Evolutionary conservation across 106 monocot genomes (phyloP), one percentile per base, ranked within the genome.

Genomic region (Alisma plantagoaquatica): DNA sequence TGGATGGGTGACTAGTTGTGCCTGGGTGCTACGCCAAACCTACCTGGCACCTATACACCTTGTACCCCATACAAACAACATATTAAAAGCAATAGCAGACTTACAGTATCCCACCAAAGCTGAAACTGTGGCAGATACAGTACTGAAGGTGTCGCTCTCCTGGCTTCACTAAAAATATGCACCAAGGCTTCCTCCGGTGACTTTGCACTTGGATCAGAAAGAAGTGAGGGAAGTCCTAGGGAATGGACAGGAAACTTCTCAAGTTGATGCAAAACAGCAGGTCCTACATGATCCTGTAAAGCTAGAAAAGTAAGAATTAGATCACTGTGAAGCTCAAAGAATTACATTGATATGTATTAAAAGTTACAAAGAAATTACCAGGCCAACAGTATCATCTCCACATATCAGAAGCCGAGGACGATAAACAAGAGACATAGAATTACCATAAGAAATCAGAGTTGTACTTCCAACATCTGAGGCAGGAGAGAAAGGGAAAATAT

Each of bases 161-260:
- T 90, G 49, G 98, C 98, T 82, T 98, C 98, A 63, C 90, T 71
- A 77, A 98, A 90, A 62, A 98, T 86, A 56, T 98, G 98, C 42
- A 98, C 98, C 63, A 98, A 70, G 66, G 98, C 98, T 59, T 98
- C 98, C 60, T 98, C 98, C 15, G 90, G 85, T 29, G 84, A 77
- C 66, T 98, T 98, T 69, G 98, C 89, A 77, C 98, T 90, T 57
- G 85, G 76, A 75, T 98, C 90, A 65, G 98, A 98, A 54, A 98
- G 74, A 79, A 98, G 98, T 70, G 98, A 89, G 49, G 98, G 82
- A 31, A 98, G 74, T 14, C 90, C 90, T 51, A 98, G 73, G 47
- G 90, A 90, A 61, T 98, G 98, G 74, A 98, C 90, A 41, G 90
- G 82, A 67, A 98, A 98, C 61, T 98, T 98, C 67, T 98, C 98